A percentile compares a stretch with the other conserved stretches of the same genome.
phyloP scores from a whole-genome alignment of 2,329 filamentous ascomycete species.

The Aspergillus spinulosporus region DNA sequence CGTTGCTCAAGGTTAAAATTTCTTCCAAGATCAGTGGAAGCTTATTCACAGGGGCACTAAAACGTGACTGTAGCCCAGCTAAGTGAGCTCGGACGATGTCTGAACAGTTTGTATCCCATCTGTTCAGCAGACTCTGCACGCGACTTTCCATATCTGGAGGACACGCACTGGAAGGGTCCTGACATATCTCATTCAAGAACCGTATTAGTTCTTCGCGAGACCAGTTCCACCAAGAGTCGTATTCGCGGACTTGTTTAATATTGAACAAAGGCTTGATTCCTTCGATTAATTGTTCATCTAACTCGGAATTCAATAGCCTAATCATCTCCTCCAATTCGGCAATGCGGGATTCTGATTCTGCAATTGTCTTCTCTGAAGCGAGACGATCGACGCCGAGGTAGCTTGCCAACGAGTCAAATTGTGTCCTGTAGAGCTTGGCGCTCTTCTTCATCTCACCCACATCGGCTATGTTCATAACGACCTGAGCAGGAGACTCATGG shows the following conservation, averaged over 20 bases:
- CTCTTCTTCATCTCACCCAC: too few relatives aligned
- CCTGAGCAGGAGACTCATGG: too few relatives aligned
- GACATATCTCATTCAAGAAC: conserved; percentile 9
- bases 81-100: conserved; percentile 14
- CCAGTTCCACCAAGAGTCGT: conserved; percentile 43
- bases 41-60: not conserved
- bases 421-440: conserved; percentile 10
- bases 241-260: conserved; percentile 28
- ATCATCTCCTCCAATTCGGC: conserved; percentile 22
- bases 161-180: not conserved
- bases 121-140: conserved; percentile 17
- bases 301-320: conserved; percentile 30
- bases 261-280: conserved; percentile 36
- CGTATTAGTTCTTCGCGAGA: conserved; percentile 27
- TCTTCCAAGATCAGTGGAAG: conserved; percentile 5
- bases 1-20: conserved; percentile 4
- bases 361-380: not conserved
- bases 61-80: not conserved
- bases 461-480: too few relatives aligned
- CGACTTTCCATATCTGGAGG: not conserved
- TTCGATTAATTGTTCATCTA: conserved; percentile 30
- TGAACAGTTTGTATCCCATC: conserved; percentile 21
- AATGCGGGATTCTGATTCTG: not conserved
- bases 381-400: conserved; percentile 8
- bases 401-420: conserved; percentile 12